phyloP scores from a whole-genome alignment of 768 basidiomycete genomes.

The Gymnopilus dilepis region DNA sequence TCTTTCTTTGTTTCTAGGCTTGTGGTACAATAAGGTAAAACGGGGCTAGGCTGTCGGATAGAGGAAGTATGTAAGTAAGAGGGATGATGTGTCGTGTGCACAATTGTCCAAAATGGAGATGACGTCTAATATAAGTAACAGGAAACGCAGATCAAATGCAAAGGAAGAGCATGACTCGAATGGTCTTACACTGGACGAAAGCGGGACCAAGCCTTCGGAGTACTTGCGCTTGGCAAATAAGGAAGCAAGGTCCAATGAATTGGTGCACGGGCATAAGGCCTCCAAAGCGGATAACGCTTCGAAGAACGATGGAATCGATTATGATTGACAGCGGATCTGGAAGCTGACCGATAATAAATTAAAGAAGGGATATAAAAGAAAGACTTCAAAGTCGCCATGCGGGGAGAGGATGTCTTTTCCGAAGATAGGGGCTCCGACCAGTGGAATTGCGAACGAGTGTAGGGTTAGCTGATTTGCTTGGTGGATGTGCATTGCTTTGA shows the following conservation, averaged over 20 bases:
- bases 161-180: neutral
- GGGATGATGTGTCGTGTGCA: neutral
- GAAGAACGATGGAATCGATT: constrained; percentile 8
- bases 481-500: constrained; percentile 7
- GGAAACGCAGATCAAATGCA: constrained; percentile 5
- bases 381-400: neutral
- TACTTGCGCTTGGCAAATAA: neutral
- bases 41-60: neutral
- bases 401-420: neutral
- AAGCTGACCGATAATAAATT: constrained; percentile 9
- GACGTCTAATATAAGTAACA: neutral
- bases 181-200: neutral
- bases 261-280: neutral
- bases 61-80: constrained; percentile 4
- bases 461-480: constrained; percentile 12
- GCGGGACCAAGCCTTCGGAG: neutral
- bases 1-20: constrained; percentile 2
- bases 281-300: neutral
- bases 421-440: constrained; percentile 7
- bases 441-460: constrained; percentile 10
- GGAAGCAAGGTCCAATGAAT: neutral
- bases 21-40: constrained; percentile 2
- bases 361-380: neutral
- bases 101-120: neutral
- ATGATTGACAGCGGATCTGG: constrained; percentile 15